phyloP scores from a whole-genome alignment of 495 filamentous ascomycete species.

The Tuber borchii region DNA sequence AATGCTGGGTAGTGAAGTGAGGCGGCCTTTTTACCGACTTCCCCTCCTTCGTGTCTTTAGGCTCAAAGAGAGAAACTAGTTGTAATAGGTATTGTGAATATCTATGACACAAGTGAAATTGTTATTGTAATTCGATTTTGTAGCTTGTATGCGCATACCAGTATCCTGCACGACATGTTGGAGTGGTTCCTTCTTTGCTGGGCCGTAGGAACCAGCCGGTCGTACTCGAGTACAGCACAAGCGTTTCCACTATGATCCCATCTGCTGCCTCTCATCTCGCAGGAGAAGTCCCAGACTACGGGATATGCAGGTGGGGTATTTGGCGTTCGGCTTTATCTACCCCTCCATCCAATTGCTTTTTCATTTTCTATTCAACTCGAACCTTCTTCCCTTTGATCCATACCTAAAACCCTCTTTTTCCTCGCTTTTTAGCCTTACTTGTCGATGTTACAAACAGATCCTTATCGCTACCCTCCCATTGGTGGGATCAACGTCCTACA shows the following conservation, averaged over 20 bases:
- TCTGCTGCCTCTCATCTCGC: neutral
- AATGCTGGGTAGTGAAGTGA: neutral
- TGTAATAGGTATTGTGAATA: conserved; percentile 3
- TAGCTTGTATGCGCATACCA: neutral
- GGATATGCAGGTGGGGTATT: conserved; percentile 1
- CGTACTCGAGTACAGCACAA: neutral
- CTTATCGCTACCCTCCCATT: conserved; percentile 33
- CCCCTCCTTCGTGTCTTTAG: conserved; percentile 1
- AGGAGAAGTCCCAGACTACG: neutral
- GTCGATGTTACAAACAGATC: conserved; percentile 24
- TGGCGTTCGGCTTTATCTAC: neutral
- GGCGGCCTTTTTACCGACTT: conserved; percentile 2
- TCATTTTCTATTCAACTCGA: neutral
- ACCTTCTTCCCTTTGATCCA: neutral
- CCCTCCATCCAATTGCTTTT: neutral
- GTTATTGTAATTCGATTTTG: neutral
- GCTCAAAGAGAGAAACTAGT: neutral
- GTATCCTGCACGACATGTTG: neutral
- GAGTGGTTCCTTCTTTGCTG: neutral
- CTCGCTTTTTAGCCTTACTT: conserved; percentile 12
- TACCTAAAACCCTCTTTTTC: neutral
- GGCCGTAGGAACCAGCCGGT: neutral
- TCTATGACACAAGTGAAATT: conserved; percentile 4
- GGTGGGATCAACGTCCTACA: conserved; percentile 26
- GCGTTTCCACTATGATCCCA: neutral